Percentiles rank a stretch among this genome's conserved stretches.
Evolutionary conservation across 1,284 basidiomycete genomes (phyloP).

Genomic region (Abortiporus biennis): DNA sequence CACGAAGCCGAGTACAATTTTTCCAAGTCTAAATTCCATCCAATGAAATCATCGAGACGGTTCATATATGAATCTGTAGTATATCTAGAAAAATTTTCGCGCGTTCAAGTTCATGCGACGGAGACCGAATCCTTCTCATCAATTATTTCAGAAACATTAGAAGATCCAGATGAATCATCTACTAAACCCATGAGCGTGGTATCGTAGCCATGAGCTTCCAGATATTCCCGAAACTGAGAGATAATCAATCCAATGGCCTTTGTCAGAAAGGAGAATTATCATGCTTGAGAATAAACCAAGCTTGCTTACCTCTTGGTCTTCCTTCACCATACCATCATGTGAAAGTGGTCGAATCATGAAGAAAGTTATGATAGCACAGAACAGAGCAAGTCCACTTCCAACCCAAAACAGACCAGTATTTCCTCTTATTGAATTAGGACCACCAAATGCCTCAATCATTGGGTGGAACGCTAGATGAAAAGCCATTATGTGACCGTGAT

Average conservation of each 20-base stretch:
- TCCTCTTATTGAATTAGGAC: slow-evolving; percentile 39
- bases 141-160: background rate
- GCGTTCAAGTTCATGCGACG: too few relatives aligned
- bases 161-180: background rate
- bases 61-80: too few relatives aligned
- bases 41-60: too few relatives aligned
- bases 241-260: background rate
- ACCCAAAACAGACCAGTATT: slow-evolving; percentile 83
- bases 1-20: too few relatives aligned
- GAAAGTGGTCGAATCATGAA: slow-evolving; percentile 73
- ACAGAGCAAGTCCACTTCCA: slow-evolving; percentile 69
- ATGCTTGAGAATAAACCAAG: background rate
- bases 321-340: slow-evolving; percentile 74
- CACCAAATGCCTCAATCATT: slow-evolving; percentile 66
- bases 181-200: slow-evolving; percentile 26
- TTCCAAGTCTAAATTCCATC: too few relatives aligned
- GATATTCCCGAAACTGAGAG: slow-evolving; percentile 70
- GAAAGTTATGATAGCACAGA: slow-evolving; percentile 72
- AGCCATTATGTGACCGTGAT: background rate
- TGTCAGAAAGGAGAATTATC: background rate
- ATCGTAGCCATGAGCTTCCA: slow-evolving; percentile 74
- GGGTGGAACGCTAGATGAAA: slow-evolving; percentile 32
- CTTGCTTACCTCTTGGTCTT: slow-evolving; percentile 44
- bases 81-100: too few relatives aligned
- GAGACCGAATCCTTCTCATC: too few relatives aligned